Evolutionary conservation across 2,329 filamentous ascomycete species (phyloP).

Genomic region (Claviceps paspali): DNA sequence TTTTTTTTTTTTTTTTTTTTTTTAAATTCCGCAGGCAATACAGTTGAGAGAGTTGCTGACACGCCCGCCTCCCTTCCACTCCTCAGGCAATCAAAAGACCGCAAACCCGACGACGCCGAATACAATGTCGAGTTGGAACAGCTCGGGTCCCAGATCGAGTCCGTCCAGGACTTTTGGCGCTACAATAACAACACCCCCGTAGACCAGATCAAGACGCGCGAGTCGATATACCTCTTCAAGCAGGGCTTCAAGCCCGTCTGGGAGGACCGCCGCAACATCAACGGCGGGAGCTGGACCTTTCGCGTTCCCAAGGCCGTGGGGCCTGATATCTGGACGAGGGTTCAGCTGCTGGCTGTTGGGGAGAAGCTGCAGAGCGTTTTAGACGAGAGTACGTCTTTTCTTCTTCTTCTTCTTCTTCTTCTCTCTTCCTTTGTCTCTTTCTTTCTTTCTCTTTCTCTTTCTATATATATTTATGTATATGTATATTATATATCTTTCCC

Average conservation of each 20-base stretch:
- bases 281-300: conserved; percentile 86
- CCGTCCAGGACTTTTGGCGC: conserved; percentile 72
- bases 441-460: too few relatives aligned
- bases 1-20: background rate
- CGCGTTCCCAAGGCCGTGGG: conserved; percentile 63
- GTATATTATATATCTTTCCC: too few relatives aligned
- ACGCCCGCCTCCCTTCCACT: too few relatives aligned
- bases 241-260: conserved; percentile 61
- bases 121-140: conserved; percentile 45
- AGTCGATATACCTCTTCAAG: conserved; percentile 69
- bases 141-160: conserved; percentile 53
- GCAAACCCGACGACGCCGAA: conserved; percentile 25
- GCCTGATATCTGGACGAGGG: conserved; percentile 64
- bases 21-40: too few relatives aligned
- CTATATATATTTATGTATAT: too few relatives aligned
- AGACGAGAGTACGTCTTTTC: conserved; percentile 43
- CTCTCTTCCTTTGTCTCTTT: too few relatives aligned
- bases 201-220: conserved; percentile 59
- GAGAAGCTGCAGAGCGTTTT: conserved; percentile 64
- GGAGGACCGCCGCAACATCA: conserved; percentile 75
- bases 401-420: background rate
- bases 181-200: conserved; percentile 72
- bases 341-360: conserved; percentile 70
- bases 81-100: conserved; percentile 26
- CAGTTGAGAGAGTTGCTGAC: too few relatives aligned